Evolutionary conservation across 2,329 filamentous ascomycete genomes (phyloP), one percentile per base, ranked within the genome.

Genomic region (Scedosporium aurantiacum): DNA sequence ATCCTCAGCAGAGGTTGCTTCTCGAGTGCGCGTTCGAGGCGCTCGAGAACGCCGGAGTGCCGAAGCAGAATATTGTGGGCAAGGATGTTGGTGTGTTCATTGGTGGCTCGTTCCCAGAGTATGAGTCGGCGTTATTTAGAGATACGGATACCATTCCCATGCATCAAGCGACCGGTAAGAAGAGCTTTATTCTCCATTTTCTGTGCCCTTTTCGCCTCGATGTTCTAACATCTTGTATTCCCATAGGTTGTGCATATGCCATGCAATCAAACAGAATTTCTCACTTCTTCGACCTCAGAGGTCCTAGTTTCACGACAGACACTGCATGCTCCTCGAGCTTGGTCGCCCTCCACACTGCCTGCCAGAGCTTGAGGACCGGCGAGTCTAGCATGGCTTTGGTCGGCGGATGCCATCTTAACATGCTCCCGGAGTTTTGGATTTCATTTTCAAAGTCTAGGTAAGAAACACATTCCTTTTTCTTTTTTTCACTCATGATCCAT

Each of bases 191-290:
- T 64, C 12, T 28, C 52, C 54, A 59, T 3, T 45, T 43, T 14
- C 23, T 8, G 4, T 45, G 32, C 28, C 14, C 32, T 45, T 10
- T 14, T 16, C 10, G 8, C 8, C 55, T 14, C 4, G 41, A 47
- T 32, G n/a, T 57, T 2, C 43, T 47, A 14, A 47, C 43, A 21
- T 18, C 2, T 8, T 57, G 12, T 23, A n/a, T 52, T 43, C 28
- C 12, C 27, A 2, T 60, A 77, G 75, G 75, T 43, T 76, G 74
- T 63, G 78, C 78, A 50, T 75, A 78, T 65, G 77, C 78, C 8
- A 80, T 83, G 69, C 74, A 81, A 63, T 78, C 80, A 0, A 82
- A 82, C 63, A 73, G 81, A 55, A 72, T 83, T 21, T 82, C 79
- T 1, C 79, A 83, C 64, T 80, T 78, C 69, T 83, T 82, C 63